Evolutionary conservation across 805 yeast species (phyloP).

Genomic region (Groenewaldozyma salmanticensis): DNA sequence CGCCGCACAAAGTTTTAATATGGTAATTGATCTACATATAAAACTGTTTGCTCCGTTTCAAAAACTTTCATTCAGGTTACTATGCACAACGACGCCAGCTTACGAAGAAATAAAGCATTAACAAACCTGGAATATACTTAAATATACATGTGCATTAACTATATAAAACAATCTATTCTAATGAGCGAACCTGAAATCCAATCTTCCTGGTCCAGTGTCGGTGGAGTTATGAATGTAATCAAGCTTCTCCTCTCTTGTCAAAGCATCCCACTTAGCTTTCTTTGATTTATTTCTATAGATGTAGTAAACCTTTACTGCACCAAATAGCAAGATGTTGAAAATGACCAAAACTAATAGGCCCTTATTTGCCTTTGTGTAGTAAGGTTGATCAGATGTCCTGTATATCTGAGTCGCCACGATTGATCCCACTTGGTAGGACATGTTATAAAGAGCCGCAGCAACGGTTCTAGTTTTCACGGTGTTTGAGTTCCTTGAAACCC

Average conservation of each 20-base stretch:
- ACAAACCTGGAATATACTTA: no score
- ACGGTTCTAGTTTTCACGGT: conserved; percentile 53
- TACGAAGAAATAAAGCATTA: no score
- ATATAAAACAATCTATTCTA: no score
- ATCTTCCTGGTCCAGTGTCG: conserved; percentile 46
- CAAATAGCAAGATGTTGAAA: conserved; percentile 11
- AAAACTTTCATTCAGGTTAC: no score
- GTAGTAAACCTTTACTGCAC: conserved; percentile 27
- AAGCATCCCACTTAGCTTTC: conserved; percentile 38
- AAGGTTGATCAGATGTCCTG: conserved; percentile 44
- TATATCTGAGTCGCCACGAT: conserved; percentile 49
- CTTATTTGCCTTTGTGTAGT: conserved; percentile 46
- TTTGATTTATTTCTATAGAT: conserved; percentile 22
- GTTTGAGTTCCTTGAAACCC: conserved; percentile 54
- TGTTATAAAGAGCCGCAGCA: conserved; percentile 53
- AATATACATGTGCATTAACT: no score
- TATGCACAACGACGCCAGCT: no score
- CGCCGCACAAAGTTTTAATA: no score
- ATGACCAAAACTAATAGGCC: conserved; percentile 17
- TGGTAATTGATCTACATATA: no score
- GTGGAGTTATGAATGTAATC: conserved; percentile 35
- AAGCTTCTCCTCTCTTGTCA: conserved; percentile 40
- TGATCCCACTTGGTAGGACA: conserved; percentile 48
- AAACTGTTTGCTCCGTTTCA: no score
- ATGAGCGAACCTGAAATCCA: conserved; percentile 41